Evolutionary conservation across 371 early-diverging fungal species (phyloP), one percentile per base, ranked within the genome.

Genomic region (Actinomucor elegans): DNA sequence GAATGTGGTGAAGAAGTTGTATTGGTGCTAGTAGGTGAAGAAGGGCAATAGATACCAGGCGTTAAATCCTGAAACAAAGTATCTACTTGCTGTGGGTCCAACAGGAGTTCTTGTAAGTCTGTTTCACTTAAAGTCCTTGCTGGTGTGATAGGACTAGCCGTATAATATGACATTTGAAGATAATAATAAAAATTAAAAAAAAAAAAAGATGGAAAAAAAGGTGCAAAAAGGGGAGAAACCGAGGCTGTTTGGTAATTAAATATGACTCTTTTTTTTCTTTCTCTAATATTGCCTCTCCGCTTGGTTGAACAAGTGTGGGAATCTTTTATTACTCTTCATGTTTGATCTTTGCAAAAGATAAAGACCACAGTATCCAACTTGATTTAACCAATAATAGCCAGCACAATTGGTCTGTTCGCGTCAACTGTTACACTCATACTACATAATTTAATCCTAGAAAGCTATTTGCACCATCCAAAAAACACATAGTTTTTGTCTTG

Each of bases 61-160:
- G 40, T 17, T 20, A 51, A 31, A 28, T 43, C 44, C 20, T 52
- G 53, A 20, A 52, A 52, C 6, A 52, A 34, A 29, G 44, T 27
- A 38, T 29, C 37, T 18, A 35, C 27, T 14, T 24, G 29, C 35
- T 44, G 17, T n/a, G 23, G 36, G 5, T 34, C 28, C 15, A 50
- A 37, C 7, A 52, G 18, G 10, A 44, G 14, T 15, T 44, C 36
- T 26, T 34, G 34, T n/a, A 52, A 28, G 15, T 52, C 53, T 3
- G 44, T 27, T 14, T 52, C 44, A 18, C 44, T 44, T 8, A 52
- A 18, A 3, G 44, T 35, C 42, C 34, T 52, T 26, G 32, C 4
- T 2, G 41, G 41, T 9, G 41, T 21, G 10, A n/a, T 36, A n/a
- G 5, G 28, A 24, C 14, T 23, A 33, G 31, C 6, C 32, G 18